These are phyloP conservation scores for Singerocomus rubriflavus DNA, from an alignment of 1,284 basidiomycete species.

Conservation along the genomic window DNA sequence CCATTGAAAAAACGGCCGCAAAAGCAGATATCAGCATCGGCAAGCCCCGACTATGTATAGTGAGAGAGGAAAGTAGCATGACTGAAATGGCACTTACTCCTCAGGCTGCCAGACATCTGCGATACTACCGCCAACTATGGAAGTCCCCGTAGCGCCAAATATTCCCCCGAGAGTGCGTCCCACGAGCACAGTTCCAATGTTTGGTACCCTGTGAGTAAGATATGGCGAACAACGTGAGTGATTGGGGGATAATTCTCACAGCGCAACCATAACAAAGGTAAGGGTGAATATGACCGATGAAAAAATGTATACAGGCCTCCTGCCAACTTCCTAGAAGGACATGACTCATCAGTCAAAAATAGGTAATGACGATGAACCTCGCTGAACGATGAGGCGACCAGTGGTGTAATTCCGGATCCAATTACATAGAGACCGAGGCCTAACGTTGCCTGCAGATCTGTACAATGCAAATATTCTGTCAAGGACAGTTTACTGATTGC, in stretches of 20 bases:
- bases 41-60: constrained; percentile 42
- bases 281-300: constrained; percentile 39
- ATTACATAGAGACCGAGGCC: constrained; percentile 42
- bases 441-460: constrained; percentile 32
- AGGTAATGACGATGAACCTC: constrained; percentile 29
- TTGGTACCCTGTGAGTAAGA: constrained; percentile 23
- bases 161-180: constrained; percentile 26
- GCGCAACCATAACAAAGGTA: constrained; percentile 37
- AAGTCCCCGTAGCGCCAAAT: constrained; percentile 49
- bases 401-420: constrained; percentile 46
- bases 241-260: constrained; percentile 33
- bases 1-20: constrained; percentile 44
- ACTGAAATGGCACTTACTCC: constrained; percentile 16
- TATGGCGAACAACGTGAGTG: neutral
- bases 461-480: constrained; percentile 40
- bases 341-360: neutral
- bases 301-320: constrained; percentile 45
- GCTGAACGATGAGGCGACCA: constrained; percentile 45
- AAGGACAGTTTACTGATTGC: constrained; percentile 39
- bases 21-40: constrained; percentile 57
- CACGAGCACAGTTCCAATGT: constrained; percentile 22
- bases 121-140: constrained; percentile 62
- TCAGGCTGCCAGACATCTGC: constrained; percentile 40
- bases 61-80: neutral
- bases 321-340: constrained; percentile 40